Evolutionary conservation across 176 grass and related monocot genomes (phyloP), one percentile per base, ranked within the genome.

Genomic region (Triticum timopheevii): DNA sequence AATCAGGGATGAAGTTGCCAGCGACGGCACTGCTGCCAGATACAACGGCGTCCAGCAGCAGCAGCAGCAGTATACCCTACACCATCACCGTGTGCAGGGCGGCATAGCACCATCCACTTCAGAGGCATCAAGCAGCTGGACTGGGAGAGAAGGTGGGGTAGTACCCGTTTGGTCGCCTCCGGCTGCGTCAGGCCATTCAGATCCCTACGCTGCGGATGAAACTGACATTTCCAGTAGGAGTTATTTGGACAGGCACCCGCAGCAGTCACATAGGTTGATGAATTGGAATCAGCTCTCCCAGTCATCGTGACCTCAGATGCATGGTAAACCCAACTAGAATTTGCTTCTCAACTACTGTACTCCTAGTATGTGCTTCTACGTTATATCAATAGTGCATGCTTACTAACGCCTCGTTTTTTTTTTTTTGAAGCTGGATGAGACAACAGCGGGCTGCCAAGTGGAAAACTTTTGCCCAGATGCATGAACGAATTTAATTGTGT

Each of bases 141-240:
- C 94, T 5, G 93, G 92, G 74, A 92, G 92, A 87, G 94, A 91
- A 54, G 92, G 92, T 11, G 96, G 97, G 4, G 90, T 94, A 22
- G 97, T 99, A 77, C 97, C 97, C 0, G 92, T 94, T 61, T 99
- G 97, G 97, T 92, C 94, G 45, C 97, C 97, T 38, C 83, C 90
- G 1, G 85, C 86, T 17, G 88, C 86, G 44, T 96, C 97, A 24
- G 88, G 83, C 67, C 92, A 69, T 44, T 96, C 94, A 40, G 94
- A 92, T 72, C 73, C 83, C 79, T 93, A 86, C 35, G 52, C 69
- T 22, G 90, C 90, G 3, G 91, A 94, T 24, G 95, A 92, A 30
- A 69, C 84, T 36, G 92, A 92, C 45, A 88, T 99, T 64, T 77
- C 89, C 16, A 96, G 88, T 61, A 85, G 81, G 36, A 86, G 86